A percentile compares a stretch with the other conserved stretches of the same genome.
Evolutionary conservation across 768 basidiomycete species (phyloP).

Genomic region (Psilocybe azurescens): DNA sequence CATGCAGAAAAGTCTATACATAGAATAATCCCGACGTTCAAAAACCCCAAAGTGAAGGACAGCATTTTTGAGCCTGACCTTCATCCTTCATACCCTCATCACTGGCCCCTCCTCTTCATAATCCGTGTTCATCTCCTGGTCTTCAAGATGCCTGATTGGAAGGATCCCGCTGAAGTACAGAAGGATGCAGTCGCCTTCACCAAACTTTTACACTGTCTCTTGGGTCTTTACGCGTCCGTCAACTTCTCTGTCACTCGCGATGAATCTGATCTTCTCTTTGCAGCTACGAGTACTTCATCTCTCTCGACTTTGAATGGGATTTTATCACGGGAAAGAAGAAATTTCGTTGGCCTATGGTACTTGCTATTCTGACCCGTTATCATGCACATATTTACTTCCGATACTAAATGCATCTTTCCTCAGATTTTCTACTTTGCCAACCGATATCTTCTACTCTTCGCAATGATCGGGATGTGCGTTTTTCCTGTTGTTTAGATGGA

Average conservation of each 20-base stretch:
- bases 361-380: slow-evolving; percentile 13
- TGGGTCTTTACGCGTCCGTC: slow-evolving; percentile 61
- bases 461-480: slow-evolving; percentile 71
- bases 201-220: slow-evolving; percentile 61
- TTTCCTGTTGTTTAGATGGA: slow-evolving; percentile 12
- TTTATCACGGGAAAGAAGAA: slow-evolving; percentile 57
- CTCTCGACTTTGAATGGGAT: slow-evolving; percentile 68
- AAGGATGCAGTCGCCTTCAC: slow-evolving; percentile 50
- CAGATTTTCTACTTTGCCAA: slow-evolving; percentile 73
- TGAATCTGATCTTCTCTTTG: neutral
- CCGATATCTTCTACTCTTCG: slow-evolving; percentile 67
- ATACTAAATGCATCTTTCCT: neutral
- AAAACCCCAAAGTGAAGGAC: neutral
- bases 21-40: slow-evolving; percentile 7
- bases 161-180: slow-evolving; percentile 48
- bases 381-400: neutral
- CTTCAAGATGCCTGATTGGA: slow-evolving; percentile 58
- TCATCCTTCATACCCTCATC: neutral
- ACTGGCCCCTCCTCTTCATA: neutral
- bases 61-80: neutral
- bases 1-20: slow-evolving; percentile 5
- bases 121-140: neutral
- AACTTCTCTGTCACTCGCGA: neutral
- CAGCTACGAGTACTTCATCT: slow-evolving; percentile 70
- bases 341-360: slow-evolving; percentile 74